Evolutionary conservation across 768 basidiomycete species (phyloP), one percentile per base, ranked within the genome.

Genomic region (Lyophyllum semitale): DNA sequence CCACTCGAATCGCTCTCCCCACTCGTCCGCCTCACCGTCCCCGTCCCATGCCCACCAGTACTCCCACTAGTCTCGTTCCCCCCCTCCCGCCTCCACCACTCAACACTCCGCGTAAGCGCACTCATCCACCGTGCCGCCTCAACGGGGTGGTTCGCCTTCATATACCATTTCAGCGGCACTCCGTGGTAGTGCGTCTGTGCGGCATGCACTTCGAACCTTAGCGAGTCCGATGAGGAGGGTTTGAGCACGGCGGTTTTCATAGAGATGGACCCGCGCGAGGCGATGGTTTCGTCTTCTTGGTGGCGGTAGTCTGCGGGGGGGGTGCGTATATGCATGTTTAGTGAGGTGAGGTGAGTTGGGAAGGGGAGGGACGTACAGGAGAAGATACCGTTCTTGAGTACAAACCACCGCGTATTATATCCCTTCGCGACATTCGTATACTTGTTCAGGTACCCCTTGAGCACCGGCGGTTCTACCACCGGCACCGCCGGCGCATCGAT

Each of bases 371-470:
- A 81, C 89, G 23, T 66, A 91, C 92, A 94, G 17, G 90, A 92
- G n/a, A 95, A 69, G 23, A 90, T 77, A 0, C 93, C 95, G 51
- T 88, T 83, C 63, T 91, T 87, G 18, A 97, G 80, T 0, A 96
- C 92, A 65, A 98, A 96, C 93, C 94, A 97, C 1, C 95, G 79
- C 0, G 90, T 89, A 55, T 85, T 87, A 67, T 94, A 96, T 0
- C 95, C 95, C 61, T 85, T 87, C 0, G 93, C 92, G 35, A 97
- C 91, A 62, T 97, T 98, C 1, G 89, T 87, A 66, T 95, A 97
- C 69, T 98, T 98, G 69, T 91, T 93, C 18, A 93, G 74, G 65
- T 93, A 93, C 0, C 91, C 93, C 58, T 83, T 85, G 53, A 92
- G 70, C 2, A 77, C 69, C 0, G 88, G 85, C 1, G 88, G 83